Conservation (phyloP, 2,329 filamentous ascomycete species). For the Dothistroma septosporum region DNA sequence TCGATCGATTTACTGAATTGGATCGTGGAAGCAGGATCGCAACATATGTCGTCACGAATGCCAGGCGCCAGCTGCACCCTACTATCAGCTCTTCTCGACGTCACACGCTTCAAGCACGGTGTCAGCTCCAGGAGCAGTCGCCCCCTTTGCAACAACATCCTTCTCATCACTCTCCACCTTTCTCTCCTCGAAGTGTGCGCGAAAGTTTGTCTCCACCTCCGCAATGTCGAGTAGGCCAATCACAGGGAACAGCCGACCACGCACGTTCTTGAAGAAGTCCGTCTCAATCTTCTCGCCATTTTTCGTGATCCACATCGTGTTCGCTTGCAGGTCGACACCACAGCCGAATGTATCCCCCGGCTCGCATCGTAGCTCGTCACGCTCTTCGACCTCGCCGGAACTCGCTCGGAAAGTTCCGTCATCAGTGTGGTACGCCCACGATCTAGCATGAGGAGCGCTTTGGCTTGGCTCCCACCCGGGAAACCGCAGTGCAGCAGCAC, state of each 20-base stretch:
- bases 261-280: constrained; percentile 6
- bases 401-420: constrained; percentile 5
- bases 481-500: constrained; percentile 1
- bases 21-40: no score
- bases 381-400: neutral
- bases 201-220: constrained; percentile 11
- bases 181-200: neutral
- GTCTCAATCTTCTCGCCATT: constrained; percentile 7
- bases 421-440: constrained; percentile 12
- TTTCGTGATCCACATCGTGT: constrained; percentile 13
- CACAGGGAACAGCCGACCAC: constrained; percentile 11
- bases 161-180: neutral
- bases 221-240: constrained; percentile 1
- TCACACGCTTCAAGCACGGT: neutral
- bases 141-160: neutral
- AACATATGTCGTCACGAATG: no score
- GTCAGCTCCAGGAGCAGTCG: neutral
- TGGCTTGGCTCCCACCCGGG: constrained; percentile 8
- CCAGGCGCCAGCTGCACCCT: neutral
- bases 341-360: constrained; percentile 10
- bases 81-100: neutral
- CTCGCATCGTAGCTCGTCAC: constrained; percentile 2
- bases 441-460: neutral
- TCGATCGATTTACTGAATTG: no score
- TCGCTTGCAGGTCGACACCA: constrained; percentile 9